Conservation (phyloP, 352 stramenopile genomes). For the Phytopythium mirpurense region DNA sequence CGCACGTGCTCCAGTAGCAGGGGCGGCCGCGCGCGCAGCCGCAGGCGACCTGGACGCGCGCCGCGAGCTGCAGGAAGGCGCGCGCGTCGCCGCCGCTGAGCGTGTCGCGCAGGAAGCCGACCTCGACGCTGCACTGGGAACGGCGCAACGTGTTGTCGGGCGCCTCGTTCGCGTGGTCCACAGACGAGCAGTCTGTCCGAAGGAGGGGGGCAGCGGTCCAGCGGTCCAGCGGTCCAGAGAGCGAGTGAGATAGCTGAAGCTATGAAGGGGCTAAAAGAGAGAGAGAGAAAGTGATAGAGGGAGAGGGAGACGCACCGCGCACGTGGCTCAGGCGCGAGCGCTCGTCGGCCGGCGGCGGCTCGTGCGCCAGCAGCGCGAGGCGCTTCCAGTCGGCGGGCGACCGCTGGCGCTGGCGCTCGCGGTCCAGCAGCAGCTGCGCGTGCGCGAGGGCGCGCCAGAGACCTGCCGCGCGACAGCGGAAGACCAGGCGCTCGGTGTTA, state of each 20-base stretch:
- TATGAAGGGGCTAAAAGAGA: too few relatives aligned
- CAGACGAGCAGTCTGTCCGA: constrained; percentile 34
- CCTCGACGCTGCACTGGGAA: constrained; percentile 35
- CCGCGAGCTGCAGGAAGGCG: constrained; percentile 33
- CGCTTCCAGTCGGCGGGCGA: constrained; percentile 27
- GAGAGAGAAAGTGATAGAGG: too few relatives aligned
- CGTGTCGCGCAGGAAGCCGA: constrained; percentile 16
- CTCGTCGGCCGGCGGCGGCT: constrained; percentile 12
- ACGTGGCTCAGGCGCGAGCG: constrained; percentile 30
- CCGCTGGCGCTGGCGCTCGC: not conserved
- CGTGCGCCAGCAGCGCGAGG: constrained; percentile 14
- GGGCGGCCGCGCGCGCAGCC: constrained; percentile 52
- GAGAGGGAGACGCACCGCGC: constrained; percentile 15
- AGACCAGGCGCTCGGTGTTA: too few relatives aligned
- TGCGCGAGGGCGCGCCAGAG: constrained; percentile 25
- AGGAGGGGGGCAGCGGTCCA: not conserved
- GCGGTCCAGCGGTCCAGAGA: not conserved
- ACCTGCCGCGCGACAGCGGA: constrained; percentile 11
- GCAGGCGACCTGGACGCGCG: constrained; percentile 54
- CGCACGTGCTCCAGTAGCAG: constrained; percentile 83
- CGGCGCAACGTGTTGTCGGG: constrained; percentile 40
- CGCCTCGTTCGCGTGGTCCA: constrained; percentile 44
- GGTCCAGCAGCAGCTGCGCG: constrained; percentile 10
- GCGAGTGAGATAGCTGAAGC: too few relatives aligned
- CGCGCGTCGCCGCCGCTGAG: constrained; percentile 16